These are phyloP conservation scores for Irpex sp. DNA, from an alignment of 1,284 basidiomycete species.

Conservation along the genomic window DNA sequence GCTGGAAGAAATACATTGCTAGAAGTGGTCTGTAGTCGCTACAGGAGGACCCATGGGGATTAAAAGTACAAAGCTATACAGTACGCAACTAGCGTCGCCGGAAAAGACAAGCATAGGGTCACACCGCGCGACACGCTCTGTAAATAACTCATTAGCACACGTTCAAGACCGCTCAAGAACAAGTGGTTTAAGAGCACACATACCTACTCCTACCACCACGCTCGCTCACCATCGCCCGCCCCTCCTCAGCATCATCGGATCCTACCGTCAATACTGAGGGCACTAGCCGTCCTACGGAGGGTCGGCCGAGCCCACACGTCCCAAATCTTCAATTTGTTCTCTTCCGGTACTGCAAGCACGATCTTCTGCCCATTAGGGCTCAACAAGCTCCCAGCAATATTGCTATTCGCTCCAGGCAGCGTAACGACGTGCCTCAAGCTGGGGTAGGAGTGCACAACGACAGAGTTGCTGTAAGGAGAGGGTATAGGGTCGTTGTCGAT, in stretches of 20 bases:
- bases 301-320: constrained; percentile 51
- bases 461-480: constrained; percentile 31
- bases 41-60: neutral
- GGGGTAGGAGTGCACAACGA: constrained; percentile 54
- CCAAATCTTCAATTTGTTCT: constrained; percentile 45
- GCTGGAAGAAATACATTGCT: neutral
- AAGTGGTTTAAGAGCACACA: neutral
- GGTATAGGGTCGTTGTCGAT: constrained; percentile 14
- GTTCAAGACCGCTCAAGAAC: neutral
- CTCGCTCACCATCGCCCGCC: neutral
- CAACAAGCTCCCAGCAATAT: constrained; percentile 40
- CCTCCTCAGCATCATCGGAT: constrained; percentile 7
- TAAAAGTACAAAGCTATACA: neutral
- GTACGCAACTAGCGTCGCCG: neutral
- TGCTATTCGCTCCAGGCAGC: constrained; percentile 34
- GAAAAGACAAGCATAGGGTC: neutral
- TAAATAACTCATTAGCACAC: neutral
- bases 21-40: neutral
- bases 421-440: constrained; percentile 40
- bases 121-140: neutral
- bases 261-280: constrained; percentile 4
- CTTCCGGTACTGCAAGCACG: constrained; percentile 41
- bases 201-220: neutral
- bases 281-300: constrained; percentile 35
- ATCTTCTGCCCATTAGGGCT: constrained; percentile 43